phyloP scores from a whole-genome alignment of 2,329 filamentous ascomycete genomes.

The Monilinia fructicola region DNA sequence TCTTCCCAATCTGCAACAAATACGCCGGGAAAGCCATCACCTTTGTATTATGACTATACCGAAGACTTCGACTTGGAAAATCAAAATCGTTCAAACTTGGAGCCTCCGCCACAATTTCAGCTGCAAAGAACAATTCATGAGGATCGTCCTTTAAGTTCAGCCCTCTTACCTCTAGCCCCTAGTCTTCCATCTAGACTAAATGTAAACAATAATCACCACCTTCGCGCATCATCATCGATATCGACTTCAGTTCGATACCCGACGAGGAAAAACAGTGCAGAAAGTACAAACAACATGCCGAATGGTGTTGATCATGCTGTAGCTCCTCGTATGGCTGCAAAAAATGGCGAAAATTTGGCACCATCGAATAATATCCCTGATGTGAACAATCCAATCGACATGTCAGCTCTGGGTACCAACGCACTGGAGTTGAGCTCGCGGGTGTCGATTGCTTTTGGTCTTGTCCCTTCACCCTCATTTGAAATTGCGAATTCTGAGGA shows the following conservation, averaged over 20 bases:
- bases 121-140: slow-evolving; percentile 38
- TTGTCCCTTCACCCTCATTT: slow-evolving; percentile 28
- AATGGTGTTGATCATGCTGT: not conserved
- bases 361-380: slow-evolving; percentile 4
- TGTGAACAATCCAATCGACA: slow-evolving; percentile 24
- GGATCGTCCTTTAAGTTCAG: slow-evolving; percentile 34
- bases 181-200: slow-evolving; percentile 18
- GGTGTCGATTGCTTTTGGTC: slow-evolving; percentile 36
- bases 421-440: slow-evolving; percentile 33
- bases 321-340: not conserved
- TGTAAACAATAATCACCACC: slow-evolving; percentile 20
- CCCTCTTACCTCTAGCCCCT: slow-evolving; percentile 22
- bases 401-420: slow-evolving; percentile 31
- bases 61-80: slow-evolving; percentile 40
- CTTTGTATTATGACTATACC: slow-evolving; percentile 42
- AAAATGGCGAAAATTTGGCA: not conserved
- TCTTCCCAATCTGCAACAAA: slow-evolving; percentile 33
- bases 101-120: slow-evolving; percentile 37
- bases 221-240: slow-evolving; percentile 28
- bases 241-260: slow-evolving; percentile 24
- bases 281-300: not conserved
- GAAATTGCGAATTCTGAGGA: slow-evolving; percentile 23
- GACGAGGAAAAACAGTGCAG: slow-evolving; percentile 13
- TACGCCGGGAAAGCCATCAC: slow-evolving; percentile 37
- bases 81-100: slow-evolving; percentile 25